phyloP scores from a whole-genome alignment of 1,284 basidiomycete species.

The Xerocomus tenax region DNA sequence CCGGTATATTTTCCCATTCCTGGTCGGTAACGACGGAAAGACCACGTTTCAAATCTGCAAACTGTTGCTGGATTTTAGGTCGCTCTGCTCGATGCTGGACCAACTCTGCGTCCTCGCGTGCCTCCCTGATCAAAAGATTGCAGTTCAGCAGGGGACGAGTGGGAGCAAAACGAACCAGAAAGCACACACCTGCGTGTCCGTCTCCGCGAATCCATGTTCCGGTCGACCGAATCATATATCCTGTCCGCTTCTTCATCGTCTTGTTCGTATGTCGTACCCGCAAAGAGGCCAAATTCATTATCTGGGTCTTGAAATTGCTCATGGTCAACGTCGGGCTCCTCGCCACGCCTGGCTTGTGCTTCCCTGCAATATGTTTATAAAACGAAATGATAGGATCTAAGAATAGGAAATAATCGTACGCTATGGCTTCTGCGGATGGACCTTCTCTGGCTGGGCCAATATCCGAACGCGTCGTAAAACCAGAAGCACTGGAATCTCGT shows the following conservation, averaged over 20 bases:
- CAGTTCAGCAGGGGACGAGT: slow-evolving; percentile 24
- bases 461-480: slow-evolving; percentile 97
- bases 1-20: slow-evolving; percentile 93
- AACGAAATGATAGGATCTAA: too few relatives aligned
- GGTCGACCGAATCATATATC: slow-evolving; percentile 88
- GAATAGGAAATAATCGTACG: slow-evolving; percentile 41
- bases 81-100: slow-evolving; percentile 68
- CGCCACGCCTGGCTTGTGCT: slow-evolving; percentile 74
- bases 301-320: slow-evolving; percentile 95
- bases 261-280: slow-evolving; percentile 90
- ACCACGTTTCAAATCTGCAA: slow-evolving; percentile 90
- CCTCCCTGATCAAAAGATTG: slow-evolving; percentile 48
- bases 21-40: slow-evolving; percentile 78
- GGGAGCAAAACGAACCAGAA: slow-evolving; percentile 16
- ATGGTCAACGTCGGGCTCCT: slow-evolving; percentile 78
- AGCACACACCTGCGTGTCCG: slow-evolving; percentile 64
- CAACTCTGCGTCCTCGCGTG: slow-evolving; percentile 64
- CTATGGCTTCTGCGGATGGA: slow-evolving; percentile 80
- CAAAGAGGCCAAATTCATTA: slow-evolving; percentile 93
- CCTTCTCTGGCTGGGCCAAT: slow-evolving; percentile 96
- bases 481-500: slow-evolving; percentile 64
- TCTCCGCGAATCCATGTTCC: slow-evolving; percentile 83
- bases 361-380: slow-evolving; percentile 39
- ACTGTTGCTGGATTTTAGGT: slow-evolving; percentile 88
- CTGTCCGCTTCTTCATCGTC: slow-evolving; percentile 97